Conservation (phyloP, 108 stramenopile genomes). For the Skeletonema tropicum region DNA sequence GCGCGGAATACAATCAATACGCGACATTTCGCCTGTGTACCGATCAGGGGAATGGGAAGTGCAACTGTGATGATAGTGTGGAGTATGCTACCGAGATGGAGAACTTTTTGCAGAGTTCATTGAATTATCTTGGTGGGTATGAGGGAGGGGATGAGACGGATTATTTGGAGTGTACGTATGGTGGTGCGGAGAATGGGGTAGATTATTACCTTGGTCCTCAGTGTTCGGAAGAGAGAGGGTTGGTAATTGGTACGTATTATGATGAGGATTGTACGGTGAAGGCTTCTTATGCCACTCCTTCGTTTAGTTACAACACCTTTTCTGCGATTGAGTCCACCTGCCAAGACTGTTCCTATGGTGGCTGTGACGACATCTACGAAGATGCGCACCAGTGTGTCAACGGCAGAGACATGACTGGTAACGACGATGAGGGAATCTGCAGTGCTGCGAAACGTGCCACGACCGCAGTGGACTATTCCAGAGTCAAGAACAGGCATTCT, state of each 20-base stretch:
- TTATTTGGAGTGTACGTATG: slow-evolving; percentile 56
- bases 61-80: slow-evolving; percentile 42
- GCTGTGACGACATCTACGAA: slow-evolving; percentile 42
- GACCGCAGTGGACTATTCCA: slow-evolving; percentile 39
- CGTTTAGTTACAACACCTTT: slow-evolving; percentile 52
- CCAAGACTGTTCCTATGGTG: slow-evolving; percentile 42
- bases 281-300: slow-evolving; percentile 31
- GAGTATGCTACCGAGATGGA: slow-evolving; percentile 53
- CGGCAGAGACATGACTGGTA: slow-evolving; percentile 42
- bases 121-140: slow-evolving; percentile 19
- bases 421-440: slow-evolving; percentile 52
- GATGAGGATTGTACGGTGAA: slow-evolving; percentile 69
- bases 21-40: slow-evolving; percentile 56
- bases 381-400: slow-evolving; percentile 51
- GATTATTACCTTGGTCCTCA: slow-evolving; percentile 60
- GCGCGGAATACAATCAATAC: slow-evolving; percentile 46
- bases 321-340: slow-evolving; percentile 42
- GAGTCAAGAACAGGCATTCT: slow-evolving; percentile 31
- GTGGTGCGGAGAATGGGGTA: slow-evolving; percentile 41
- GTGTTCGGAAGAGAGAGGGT: slow-evolving; percentile 42
- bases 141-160: slow-evolving; percentile 42
- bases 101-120: slow-evolving; percentile 27
- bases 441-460: slow-evolving; percentile 39
- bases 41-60: slow-evolving; percentile 11
- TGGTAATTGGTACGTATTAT: slow-evolving; percentile 60